These are phyloP conservation scores for Gilbertella persicaria DNA, from an alignment of 371 early-diverging fungal species.

Conservation along the genomic window DNA sequence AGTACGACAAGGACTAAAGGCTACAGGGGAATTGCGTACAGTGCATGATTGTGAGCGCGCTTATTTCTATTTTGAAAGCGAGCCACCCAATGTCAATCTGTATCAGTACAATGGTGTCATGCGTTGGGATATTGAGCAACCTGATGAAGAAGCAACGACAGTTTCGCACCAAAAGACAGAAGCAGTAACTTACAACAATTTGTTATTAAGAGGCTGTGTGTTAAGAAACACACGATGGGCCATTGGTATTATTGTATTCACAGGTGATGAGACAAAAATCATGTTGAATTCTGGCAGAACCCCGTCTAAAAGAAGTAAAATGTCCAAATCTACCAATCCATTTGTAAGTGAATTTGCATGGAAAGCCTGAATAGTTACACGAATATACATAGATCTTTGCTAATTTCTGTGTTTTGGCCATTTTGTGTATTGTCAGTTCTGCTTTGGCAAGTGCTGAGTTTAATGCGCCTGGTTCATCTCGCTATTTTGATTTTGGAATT, in stretches of 20 bases:
- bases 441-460: constrained; percentile 65
- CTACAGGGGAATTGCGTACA: constrained; percentile 34
- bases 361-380: constrained; percentile 1
- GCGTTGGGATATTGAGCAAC: constrained; percentile 48
- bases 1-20: constrained; percentile 48
- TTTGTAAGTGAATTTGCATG: constrained; percentile 62
- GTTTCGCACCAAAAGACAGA: constrained; percentile 57
- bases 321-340: constrained; percentile 92
- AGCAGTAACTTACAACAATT: constrained; percentile 78
- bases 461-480: constrained; percentile 31
- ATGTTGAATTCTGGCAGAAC: constrained; percentile 89
- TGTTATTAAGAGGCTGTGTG: constrained; percentile 90
- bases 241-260: constrained; percentile 81
- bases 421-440: constrained; percentile 66
- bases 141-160: constrained; percentile 18
- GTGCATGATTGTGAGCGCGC: constrained; percentile 60
- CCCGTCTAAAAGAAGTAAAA: constrained; percentile 91
- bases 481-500: constrained; percentile 38
- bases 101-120: constrained; percentile 75
- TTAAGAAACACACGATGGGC: constrained; percentile 89
- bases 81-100: constrained; percentile 75
- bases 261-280: constrained; percentile 92
- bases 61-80: constrained; percentile 71
- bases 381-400: constrained; percentile 39
- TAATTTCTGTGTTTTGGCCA: constrained; percentile 44